Conservation (phyloP, 345 rosid species). For the Arabis alpina region DNA sequence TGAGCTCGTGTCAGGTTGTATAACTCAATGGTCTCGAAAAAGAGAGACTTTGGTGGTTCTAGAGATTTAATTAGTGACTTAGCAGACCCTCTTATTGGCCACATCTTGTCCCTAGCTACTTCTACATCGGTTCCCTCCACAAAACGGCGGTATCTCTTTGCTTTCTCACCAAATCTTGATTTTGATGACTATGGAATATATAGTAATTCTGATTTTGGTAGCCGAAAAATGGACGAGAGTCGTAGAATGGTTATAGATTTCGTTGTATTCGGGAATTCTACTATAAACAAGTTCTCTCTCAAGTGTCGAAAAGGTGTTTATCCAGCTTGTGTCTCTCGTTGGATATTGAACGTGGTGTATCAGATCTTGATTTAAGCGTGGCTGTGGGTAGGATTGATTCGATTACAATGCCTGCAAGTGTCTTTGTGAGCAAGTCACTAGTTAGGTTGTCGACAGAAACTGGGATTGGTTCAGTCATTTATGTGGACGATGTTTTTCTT, state of each 20-base stretch:
- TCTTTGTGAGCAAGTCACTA: constrained; percentile 24
- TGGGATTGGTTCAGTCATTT: constrained; percentile 6
- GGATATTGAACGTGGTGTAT: constrained; percentile 30
- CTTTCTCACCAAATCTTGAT: constrained; percentile 19
- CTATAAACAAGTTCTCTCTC: constrained; percentile 18
- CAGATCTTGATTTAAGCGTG: constrained; percentile 5
- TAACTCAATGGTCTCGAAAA: constrained; percentile 10
- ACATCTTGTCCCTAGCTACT: constrained; percentile 28
- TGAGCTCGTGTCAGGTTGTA: too few species aligned
- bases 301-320: constrained; percentile 14
- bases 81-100: constrained; percentile 27
- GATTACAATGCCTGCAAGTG: constrained; percentile 24
- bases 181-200: constrained; percentile 17
- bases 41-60: background rate
- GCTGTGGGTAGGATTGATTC: too few species aligned
- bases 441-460: constrained; percentile 28
- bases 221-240: too few species aligned
- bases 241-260: too few species aligned
- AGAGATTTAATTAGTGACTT: constrained; percentile 14
- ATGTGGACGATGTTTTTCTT: background rate
- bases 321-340: constrained; percentile 26
- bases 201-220: constrained; percentile 16
- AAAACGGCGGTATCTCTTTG: constrained; percentile 22
- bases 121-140: constrained; percentile 40
- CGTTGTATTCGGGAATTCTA: constrained; percentile 35